Base-by-base conservation (phyloP, 306 rosid genomes). In the Canavalia gladiata region DNA sequence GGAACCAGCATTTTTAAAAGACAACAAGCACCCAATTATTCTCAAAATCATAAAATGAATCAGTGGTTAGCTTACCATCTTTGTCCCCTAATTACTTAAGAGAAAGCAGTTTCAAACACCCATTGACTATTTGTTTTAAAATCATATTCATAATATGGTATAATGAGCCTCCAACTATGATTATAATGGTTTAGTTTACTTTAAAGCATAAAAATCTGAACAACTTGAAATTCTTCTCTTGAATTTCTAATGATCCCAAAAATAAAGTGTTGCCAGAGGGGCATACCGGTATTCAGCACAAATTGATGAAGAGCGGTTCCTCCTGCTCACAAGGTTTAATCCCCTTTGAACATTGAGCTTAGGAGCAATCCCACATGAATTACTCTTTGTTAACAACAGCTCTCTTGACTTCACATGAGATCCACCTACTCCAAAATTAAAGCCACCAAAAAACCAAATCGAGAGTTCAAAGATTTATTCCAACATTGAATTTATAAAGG, bases 261-360 rank as follows among this genome's bases (percentile, higher is more conserved):
- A 12, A 43, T 18, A 66, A n/a, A 51, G 68, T n/a, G 67, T 83
- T 66, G 52, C 30, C 39, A 55, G 71, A 58, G 35, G 52, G 50
- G 59, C 84, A 54, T 83, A 93, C 98, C 90, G 69, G 78, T 90
- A 89, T 52, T 94, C 95, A 0, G 98, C 94, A 60, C 88, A 83
- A 83, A 92, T 82, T 0, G 87, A 66, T 76, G 89, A 77, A 77
- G 68, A 69, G 77, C 86, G 90, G 58, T 71, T 88, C 78, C 76
- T 83, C 47, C 67, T 49, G 60, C 12, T 85, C 63, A 70, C 70
- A 66, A 73, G 82, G 67, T 68, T 84, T 30, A 86, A 80, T 83
- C 90, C 89, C 79, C 75, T 88, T 75, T 75, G 92, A 73, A 86
- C 71, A 28, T 65, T 47, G 49, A 92, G 85, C 79, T 89, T 94